Evolutionary conservation across 192 early-diverging fungal genomes (phyloP), one percentile per base, ranked within the genome.

Genomic region (Gaertneriomyces semiglobifer): DNA sequence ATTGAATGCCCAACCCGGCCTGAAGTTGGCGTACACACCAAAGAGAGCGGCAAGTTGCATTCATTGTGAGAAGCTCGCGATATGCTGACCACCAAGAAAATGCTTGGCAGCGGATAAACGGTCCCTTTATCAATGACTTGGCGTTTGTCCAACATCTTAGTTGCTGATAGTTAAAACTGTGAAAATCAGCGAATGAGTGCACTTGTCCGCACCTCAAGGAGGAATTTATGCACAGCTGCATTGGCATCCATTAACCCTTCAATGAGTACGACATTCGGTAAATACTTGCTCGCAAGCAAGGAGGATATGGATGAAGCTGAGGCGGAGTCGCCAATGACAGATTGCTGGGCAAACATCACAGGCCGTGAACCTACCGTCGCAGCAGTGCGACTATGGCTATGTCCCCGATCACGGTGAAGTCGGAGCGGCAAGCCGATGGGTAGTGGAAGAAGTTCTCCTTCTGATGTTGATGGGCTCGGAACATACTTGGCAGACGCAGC

Each of bases 71-170:
- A 41, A 14, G 65, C 19, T 16, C 56, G 52, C 25, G 44, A 50
- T 39, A 68, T 6, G n/a, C 66, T 58, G 38, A 68, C 53, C 33
- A 68, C 42, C 14, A 68, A 51, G 41, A 68, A 68, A 11, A 58
- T 56, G 6, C 20, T 46, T 5, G 66, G 66, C 20, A 56, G 60
- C 6, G 66, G 66, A 52, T 52, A 68, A 7, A 68, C 57, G 12
- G 66, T 48, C 8, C 25, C 16, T 41, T 56, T 33, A 40, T 68
- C 66, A 48, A 58, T 60, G 3, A 68, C 66, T 42, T 68, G 66
- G 12, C 66, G 46, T 33, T 58, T 19, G 39, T 59, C 56, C n/a
- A 68, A 25, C 20, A 50, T 18, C 48, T 50, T 12, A 2, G 48
- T 50, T 12, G 18, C 0, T 12, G 48, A 18, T 50, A n/a, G 48